Base-by-base conservation (phyloP, 2,329 filamentous ascomycete genomes). In the Colletotrichum sp. region DNA sequence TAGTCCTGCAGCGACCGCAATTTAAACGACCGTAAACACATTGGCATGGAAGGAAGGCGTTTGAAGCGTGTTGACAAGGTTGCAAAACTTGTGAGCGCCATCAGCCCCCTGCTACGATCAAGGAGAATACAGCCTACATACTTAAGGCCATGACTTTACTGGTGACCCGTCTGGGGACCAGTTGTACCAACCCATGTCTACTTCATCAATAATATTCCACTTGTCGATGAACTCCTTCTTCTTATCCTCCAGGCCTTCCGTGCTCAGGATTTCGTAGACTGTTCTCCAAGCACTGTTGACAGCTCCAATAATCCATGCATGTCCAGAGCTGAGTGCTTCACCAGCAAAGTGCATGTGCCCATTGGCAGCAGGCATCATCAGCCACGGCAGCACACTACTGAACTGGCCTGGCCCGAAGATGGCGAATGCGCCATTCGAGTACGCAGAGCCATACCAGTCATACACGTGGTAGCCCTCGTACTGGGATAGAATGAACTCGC, bases 261-360 rank as follows among this genome's bases (percentile, higher is more conserved):
- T 77, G 26, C 67, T 65, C 10, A 80, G 65, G 1, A 80, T 76
- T 69, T 79, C 79, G 39, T 66, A 71, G 34, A 81, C 80, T 13
- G 75, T 76, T 60, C 79, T 75, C 71, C 77, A 81, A 1, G 80
- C 80, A 26, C 78, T 79, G 60, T 81, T 80, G n/a, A 80, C 75
- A 34, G 80, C 80, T 5, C 80, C 80, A 24, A 80, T 79, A 49
- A 81, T 80, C 80, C 80, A 81, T 3, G 78, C 78, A 52, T 81
- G 80, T 2, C 79, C 80, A 0, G 79, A 78, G 63, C 80, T 81
- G n/a, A 81, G 69, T 15, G 80, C 80, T 71, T 81, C 80, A 12
- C 80, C 80, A 12, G 76, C 79, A n/a, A 80, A 80, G 39, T 81
- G 80, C 76, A 81, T 69, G 28, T 77, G 78, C 0, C 80, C 79